A percentile compares a stretch with the other conserved stretches of the same genome.
These are phyloP conservation scores for Ascoidea tarda DNA, from an alignment of 805 yeast genomes.

Conservation along the genomic window DNA sequence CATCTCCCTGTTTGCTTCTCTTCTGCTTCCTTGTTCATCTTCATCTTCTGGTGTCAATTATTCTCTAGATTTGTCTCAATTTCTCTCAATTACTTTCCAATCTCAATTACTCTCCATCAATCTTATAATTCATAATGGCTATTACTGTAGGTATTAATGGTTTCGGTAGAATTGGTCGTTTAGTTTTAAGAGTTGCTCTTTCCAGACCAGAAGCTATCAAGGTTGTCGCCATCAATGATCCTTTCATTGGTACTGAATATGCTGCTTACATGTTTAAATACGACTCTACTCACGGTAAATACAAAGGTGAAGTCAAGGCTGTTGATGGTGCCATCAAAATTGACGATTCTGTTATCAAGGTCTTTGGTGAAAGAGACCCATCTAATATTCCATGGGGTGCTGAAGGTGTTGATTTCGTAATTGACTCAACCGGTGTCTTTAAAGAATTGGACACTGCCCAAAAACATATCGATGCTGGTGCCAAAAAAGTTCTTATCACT, in stretches of 20 bases:
- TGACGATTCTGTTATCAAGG: slow-evolving; percentile 27
- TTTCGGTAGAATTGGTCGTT: slow-evolving; percentile 63
- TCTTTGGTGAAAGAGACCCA: slow-evolving; percentile 74
- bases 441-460: slow-evolving; percentile 68
- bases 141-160: slow-evolving; percentile 56
- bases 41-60: too few species aligned
- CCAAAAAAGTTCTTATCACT: slow-evolving; percentile 88
- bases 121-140: slow-evolving; percentile 10
- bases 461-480: slow-evolving; percentile 81
- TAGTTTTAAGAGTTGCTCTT: slow-evolving; percentile 50
- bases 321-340: slow-evolving; percentile 37
- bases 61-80: too few species aligned
- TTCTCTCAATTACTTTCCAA: too few species aligned
- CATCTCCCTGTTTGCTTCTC: not conserved
- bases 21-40: too few species aligned
- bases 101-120: too few species aligned
- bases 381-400: slow-evolving; percentile 80
- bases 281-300: slow-evolving; percentile 59
- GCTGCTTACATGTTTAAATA: slow-evolving; percentile 67
- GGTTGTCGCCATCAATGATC: slow-evolving; percentile 58
- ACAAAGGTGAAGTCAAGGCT: slow-evolving; percentile 40
- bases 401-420: slow-evolving; percentile 70
- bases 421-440: slow-evolving; percentile 93
- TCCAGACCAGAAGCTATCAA: slow-evolving; percentile 32
- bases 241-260: slow-evolving; percentile 52